These are phyloP conservation scores for Hygrophorus pudorinus DNA, from an alignment of 768 basidiomycete species.

Conservation along the genomic window DNA sequence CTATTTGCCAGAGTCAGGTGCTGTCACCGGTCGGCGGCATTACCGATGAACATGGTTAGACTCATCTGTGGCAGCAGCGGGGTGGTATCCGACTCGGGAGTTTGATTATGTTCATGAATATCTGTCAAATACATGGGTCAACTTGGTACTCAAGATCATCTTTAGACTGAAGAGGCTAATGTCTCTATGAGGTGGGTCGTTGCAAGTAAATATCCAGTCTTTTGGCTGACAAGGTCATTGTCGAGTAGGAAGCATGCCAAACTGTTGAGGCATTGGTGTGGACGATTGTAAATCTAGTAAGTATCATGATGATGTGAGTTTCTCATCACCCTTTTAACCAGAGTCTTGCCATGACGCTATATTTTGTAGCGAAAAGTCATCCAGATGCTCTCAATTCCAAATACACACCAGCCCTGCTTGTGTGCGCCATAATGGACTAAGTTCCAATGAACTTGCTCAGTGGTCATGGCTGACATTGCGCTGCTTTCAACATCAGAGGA, in stretches of 20 bases:
- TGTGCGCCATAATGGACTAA: constrained; percentile 84
- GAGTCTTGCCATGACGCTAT: constrained; percentile 89
- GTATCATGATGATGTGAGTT: constrained; percentile 14
- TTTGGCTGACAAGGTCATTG: constrained; percentile 6
- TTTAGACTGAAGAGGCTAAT: too few relatives aligned
- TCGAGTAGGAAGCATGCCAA: constrained; percentile 58
- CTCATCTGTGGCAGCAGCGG: constrained; percentile 5
- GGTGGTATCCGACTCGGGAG: background rate
- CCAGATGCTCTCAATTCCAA: constrained; percentile 21
- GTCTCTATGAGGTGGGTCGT: constrained; percentile 62
- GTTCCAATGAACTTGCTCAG: constrained; percentile 94
- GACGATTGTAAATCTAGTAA: constrained; percentile 87
- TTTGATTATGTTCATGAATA: constrained; percentile 20
- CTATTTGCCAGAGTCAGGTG: too few relatives aligned
- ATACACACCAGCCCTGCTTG: constrained; percentile 66
- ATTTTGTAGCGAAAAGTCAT: too few relatives aligned
- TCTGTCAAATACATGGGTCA: background rate
- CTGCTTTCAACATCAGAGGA: constrained; percentile 55
- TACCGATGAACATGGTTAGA: constrained; percentile 10
- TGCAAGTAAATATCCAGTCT: background rate
- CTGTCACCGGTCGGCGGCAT: too few relatives aligned
- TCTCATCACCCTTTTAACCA: constrained; percentile 18
- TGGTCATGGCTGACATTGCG: constrained; percentile 85
- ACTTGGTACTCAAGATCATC: background rate
- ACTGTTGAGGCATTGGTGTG: too few relatives aligned